Percentiles rank a stretch among this genome's conserved stretches.
Evolutionary conservation across 768 basidiomycete genomes (phyloP).

Genomic region (Psilocybe subaeruginosa): DNA sequence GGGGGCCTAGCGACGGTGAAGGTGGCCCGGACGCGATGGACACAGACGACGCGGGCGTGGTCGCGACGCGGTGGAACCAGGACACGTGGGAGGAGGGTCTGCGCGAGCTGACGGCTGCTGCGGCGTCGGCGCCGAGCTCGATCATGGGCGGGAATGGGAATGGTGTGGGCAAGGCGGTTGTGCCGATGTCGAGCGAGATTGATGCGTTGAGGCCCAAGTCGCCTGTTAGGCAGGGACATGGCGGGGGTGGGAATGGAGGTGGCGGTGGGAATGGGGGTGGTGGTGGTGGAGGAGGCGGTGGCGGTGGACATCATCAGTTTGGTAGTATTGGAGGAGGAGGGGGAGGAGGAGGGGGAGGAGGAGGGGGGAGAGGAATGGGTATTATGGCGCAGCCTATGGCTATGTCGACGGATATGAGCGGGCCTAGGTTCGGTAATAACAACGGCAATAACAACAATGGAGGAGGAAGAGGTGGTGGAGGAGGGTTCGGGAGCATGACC

Average conservation of each 20-base stretch:
- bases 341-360: not conserved
- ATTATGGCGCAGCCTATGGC: constrained; percentile 10
- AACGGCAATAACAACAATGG: constrained; percentile 32
- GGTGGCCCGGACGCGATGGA: not conserved
- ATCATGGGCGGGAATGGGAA: not conserved
- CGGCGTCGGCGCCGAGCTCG: not conserved
- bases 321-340: not conserved
- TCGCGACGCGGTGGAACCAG: constrained; percentile 57
- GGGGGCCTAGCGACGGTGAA: constrained; percentile 19
- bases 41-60: not conserved
- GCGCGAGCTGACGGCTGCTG: constrained; percentile 47
- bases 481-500: constrained; percentile 1
- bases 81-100: constrained; percentile 69
- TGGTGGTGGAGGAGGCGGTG: not conserved
- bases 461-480: constrained; percentile 2
- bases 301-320: not conserved
- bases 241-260: not conserved
- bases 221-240: constrained; percentile 19
- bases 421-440: constrained; percentile 37
- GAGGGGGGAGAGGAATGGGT: not conserved
- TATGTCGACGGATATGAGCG: constrained; percentile 33
- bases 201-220: constrained; percentile 29
- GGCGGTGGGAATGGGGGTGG: not conserved
- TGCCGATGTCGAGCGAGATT: constrained; percentile 29
- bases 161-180: constrained; percentile 22